These are phyloP conservation scores for Fraxinus paxiana DNA, from an alignment of 305 asterid species.

Conservation along the genomic window DNA sequence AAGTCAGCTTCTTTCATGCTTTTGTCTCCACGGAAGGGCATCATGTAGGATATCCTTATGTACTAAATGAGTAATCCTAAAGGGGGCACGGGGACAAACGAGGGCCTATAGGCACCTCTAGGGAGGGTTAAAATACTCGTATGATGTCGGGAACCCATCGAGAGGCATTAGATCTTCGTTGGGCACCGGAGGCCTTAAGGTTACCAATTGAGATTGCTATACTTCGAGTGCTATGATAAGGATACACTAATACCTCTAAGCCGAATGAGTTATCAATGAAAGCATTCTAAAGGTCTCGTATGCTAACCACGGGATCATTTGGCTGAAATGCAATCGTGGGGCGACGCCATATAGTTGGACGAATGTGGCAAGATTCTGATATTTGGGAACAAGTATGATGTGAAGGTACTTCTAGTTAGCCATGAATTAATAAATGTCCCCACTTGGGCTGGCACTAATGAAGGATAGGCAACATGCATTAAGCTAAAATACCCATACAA, in stretches of 20 bases:
- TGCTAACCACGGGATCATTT: neutral
- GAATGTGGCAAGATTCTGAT: neutral
- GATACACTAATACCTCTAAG: neutral
- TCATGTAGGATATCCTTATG: neutral
- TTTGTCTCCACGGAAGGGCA: neutral
- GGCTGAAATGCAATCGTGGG: neutral
- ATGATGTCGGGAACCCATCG: neutral
- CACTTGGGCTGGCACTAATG: neutral
- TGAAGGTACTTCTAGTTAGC: neutral
- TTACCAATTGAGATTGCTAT: neutral
- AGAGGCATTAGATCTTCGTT: neutral
- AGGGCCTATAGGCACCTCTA: neutral
- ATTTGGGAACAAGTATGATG: neutral
- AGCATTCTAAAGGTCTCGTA: neutral
- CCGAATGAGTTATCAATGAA: neutral
- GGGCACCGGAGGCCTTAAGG: neutral
- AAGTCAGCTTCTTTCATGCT: neutral
- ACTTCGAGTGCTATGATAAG: neutral
- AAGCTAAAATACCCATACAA: neutral
- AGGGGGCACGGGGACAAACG: neutral
- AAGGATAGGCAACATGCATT: neutral
- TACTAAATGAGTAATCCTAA: neutral
- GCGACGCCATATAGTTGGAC: neutral
- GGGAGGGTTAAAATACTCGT: neutral
- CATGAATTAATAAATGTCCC: neutral